Evolutionary conservation across 139 green algal genomes (phyloP), one percentile per base, ranked within the genome.

Genomic region (Chlamydomonas urium): DNA sequence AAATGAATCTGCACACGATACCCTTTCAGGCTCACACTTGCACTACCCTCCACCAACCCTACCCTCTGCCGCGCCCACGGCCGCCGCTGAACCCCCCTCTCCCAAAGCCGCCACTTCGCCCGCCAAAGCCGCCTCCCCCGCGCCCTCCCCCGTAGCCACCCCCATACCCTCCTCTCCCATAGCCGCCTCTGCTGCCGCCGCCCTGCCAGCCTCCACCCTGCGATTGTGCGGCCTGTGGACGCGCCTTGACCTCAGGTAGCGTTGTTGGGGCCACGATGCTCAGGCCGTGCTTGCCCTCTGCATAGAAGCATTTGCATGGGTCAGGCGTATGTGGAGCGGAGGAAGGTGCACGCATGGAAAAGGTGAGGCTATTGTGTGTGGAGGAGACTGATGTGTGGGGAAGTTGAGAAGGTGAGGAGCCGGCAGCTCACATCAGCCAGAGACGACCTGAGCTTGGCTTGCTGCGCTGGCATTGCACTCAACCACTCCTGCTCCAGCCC

Each of bases 231-330:
- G n/a, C n/a, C 60, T 67, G 60, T 21, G 60, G 32, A 14, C 60
- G n/a, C 10, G 60, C 32, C 60, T 67, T 67, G 29, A 67, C 33
- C 60, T 67, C 60, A 26, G 60, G 60, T 24, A 67, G 60, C 17
- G 60, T 24, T 21, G 60, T 45, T 21, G 60, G 26, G 19, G 42
- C 60, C 4, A 42, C 10, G 17, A 67, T 42, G 10, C 19, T 10
- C 32, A 67, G 33, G n/a, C 60, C 60, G 29, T 6, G 23, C 60
- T 67, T 67, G 33, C 60, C 60, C 33, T 67, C 60, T 63, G 29
- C 10, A 26, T 36, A 36, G 24, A 63, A 8, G 17, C 17, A 26
- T 56, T 26, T 56, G 21, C 17, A 26, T 56, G 21, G 17, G 21
- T 26, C 21, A 26, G 45, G 17, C 21, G 17, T 26, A 56, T 56